phyloP scores from a whole-genome alignment of 1,284 basidiomycete genomes.

The Vanrija sp. region DNA sequence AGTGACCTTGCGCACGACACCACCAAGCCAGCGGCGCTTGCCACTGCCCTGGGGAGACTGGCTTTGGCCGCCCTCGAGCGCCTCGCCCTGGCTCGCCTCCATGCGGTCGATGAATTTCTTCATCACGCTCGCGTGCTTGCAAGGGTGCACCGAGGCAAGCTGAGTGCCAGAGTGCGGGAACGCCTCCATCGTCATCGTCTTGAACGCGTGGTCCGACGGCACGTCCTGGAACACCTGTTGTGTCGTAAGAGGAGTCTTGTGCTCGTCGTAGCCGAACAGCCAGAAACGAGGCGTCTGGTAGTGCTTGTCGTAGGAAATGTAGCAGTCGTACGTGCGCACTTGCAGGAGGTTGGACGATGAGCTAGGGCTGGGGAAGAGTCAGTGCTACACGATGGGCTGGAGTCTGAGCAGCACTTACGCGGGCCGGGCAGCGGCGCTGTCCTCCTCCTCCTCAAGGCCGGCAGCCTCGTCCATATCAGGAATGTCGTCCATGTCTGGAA shows the following conservation, averaged over 20 bases:
- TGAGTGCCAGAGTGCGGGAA: constrained; percentile 87
- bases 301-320: constrained; percentile 99
- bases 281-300: constrained; percentile 95
- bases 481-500: constrained; percentile 82
- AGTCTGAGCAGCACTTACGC: constrained; percentile 1
- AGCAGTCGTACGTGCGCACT: constrained; percentile 97
- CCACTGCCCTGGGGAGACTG: constrained; percentile 49
- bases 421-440: constrained; percentile 54
- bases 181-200: constrained; percentile 97
- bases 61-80: constrained; percentile 18
- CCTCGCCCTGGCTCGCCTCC: constrained; percentile 72
- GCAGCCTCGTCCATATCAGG: constrained; percentile 81
- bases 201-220: constrained; percentile 93
- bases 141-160: constrained; percentile 92
- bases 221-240: constrained; percentile 96
- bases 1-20: constrained; percentile 66
- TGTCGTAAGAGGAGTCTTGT: constrained; percentile 78
- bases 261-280: constrained; percentile 94
- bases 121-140: constrained; percentile 99
- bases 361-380: neutral
- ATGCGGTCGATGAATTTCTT: constrained; percentile 99
- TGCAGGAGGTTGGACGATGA: constrained; percentile 69
- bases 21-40: constrained; percentile 70
- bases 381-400: neutral
- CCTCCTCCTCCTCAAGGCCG: constrained; percentile 68